These are phyloP conservation scores for Phytophthora meadii DNA, from an alignment of 352 stramenopile genomes.

Conservation along the genomic window DNA sequence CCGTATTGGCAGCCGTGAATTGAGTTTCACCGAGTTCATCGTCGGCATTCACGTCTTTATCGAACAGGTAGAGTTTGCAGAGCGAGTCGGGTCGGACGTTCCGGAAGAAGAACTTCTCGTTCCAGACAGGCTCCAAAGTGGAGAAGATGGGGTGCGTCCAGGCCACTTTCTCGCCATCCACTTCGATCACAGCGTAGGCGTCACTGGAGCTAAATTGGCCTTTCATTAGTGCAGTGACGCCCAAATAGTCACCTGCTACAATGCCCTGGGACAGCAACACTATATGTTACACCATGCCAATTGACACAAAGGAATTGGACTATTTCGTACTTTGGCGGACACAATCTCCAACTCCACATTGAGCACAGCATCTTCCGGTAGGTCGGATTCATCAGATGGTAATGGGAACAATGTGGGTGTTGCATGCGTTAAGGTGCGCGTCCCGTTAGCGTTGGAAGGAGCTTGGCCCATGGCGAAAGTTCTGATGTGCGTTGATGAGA, in stretches of 20 bases:
- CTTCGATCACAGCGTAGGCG: conserved; percentile 45
- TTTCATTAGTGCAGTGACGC: conserved; percentile 33
- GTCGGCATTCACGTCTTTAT: conserved; percentile 49
- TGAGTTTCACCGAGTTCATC: conserved; percentile 42
- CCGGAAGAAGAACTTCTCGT: conserved; percentile 46
- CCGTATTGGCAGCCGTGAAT: conserved; percentile 35
- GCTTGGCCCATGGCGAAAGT: conserved; percentile 39
- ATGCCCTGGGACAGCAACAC: conserved; percentile 18
- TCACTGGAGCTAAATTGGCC: conserved; percentile 45
- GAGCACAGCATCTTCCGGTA: conserved; percentile 25
- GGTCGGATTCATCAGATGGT: conserved; percentile 24
- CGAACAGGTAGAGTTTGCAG: conserved; percentile 40
- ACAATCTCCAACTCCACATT: conserved; percentile 48
- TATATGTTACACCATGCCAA: conserved; percentile 7
- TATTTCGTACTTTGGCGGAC: conserved; percentile 40
- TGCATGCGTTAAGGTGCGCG: not conserved
- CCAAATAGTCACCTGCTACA: conserved; percentile 40
- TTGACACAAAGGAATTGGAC: not conserved
- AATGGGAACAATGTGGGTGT: conserved; percentile 24
- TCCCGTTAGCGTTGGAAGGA: conserved; percentile 17
- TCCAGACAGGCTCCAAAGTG: conserved; percentile 44
- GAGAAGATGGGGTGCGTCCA: conserved; percentile 47
- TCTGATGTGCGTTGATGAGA: conserved; percentile 9
- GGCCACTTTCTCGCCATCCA: conserved; percentile 40
- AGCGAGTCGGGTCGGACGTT: conserved; percentile 37